Base-by-base conservation (phyloP, 2,329 filamentous ascomycete genomes). In the Clonostachys solani region DNA sequence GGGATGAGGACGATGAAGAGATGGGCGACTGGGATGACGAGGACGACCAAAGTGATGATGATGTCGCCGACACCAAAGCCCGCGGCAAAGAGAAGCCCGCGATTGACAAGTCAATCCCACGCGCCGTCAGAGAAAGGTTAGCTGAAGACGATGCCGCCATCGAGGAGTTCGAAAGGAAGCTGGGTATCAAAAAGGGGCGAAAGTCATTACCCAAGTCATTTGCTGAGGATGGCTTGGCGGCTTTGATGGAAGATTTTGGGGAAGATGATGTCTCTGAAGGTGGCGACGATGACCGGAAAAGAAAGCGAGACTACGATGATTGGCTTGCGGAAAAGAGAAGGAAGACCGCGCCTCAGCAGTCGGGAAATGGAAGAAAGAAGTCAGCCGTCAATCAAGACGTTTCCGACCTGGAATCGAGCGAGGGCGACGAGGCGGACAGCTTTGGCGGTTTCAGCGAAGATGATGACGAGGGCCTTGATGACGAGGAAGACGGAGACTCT, bases 121-220 rank as follows among this genome's bases (percentile, higher is more conserved):
- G 62, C 43, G 54, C 53, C 17, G 61, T 83, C n/a, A 81, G 77
- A 59, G 78, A 84, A 5, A 82, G 80, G 55, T 71, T 96, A 5
- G 84, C 81, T 1, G 75, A 89, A 51, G 92, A 99, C 49, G 91
- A 97, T 59, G 88, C 84, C 3, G 90, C 96, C 56, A 97, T 99
- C 55, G 85, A 86, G 17, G 84, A 84, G 4, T 72, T 96, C 33
- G 94, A 99, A 69, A 91, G 86, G 64, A 95, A 89, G 59, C 71
- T 99, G 4, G 92, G 94, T 0, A 77, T 96, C 34, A 84, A 78
- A 54, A 89, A 85, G 60, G 81, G 83, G 19, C 86, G 86, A 50
- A 95, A 90, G 59, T 84, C 80, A 33, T 65, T 89, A 6, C 84
- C 85, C 0, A 86, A 87, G 54, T 75, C 83, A 0, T 90, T 92